Evolutionary conservation across 2,329 filamentous ascomycete species (phyloP), one percentile per base, ranked within the genome.

Genomic region (Exophiala alcalophila): DNA sequence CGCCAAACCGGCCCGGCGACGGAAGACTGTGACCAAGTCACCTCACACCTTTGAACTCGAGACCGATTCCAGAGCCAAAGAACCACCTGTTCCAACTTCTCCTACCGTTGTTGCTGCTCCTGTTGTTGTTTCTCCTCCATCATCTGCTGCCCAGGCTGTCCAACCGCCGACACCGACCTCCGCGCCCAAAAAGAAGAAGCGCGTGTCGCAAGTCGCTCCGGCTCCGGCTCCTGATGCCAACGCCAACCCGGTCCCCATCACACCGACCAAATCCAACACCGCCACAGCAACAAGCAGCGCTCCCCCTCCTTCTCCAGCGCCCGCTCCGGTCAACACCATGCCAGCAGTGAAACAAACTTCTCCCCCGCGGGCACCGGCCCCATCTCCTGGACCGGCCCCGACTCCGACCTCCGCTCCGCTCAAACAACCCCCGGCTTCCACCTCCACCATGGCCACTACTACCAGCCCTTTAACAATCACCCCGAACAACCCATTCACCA

Each of bases 381-480:
- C 41, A 6, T 29, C 36, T 20, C 16, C 28, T n/a, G 7, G 10
- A 12, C 10, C 40, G 28, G 27, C 41, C 9, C 35, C 34, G 14
- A 33, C 19, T 19, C 41, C 26, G 15, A 20, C 21, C 6, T 6
- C 29, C 9, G 20, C 27, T 26, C 30, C 45, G n/a, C n/a, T 25
- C 63, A 60, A 19, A 46, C 46, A 1, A 62, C 60, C 12, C 60
- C 62, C 0, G 53, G 59, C 0, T 54, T 63, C 20, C 49, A 64
- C 7, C 36, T 67, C 2, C 54, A 59, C 1, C 52, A 52, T 6
- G 57, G 57, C 12, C n/a, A n/a, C n/a, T n/a, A n/a, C n/a, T 8
- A n/a, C 21, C 11, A 15, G 33, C 10, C 11, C 41, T 5, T 24
- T 39, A 12, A 32, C 41, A 14, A 11, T 30, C 8, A 14, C 40